Base-by-base conservation (phyloP, 2,329 filamentous ascomycete species). In the Daldinia eschscholtzii region DNA sequence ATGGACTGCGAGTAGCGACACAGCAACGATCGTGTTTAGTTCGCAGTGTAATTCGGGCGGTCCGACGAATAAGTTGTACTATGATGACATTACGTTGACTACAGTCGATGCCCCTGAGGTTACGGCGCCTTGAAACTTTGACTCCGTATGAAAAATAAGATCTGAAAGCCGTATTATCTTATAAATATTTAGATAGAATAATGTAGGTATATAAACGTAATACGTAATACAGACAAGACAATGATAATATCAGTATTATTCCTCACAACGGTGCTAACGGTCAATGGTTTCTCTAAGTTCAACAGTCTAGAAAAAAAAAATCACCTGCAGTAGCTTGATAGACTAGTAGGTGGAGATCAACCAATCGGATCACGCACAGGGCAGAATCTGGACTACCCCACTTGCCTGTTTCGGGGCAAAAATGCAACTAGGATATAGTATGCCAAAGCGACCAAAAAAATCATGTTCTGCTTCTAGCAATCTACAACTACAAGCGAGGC, bases 71-170 rank as follows among this genome's bases (percentile, higher is more conserved):
- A 63, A 50, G 41, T n/a, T 63, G 33, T 62, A 62, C 30, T 63
- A 63, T 41, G 52, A 63, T 18, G 52, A 63, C 48, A 20, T 63
- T 18, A 63, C 60, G 10, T 18, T 63, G 41, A 63, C 60, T 20
- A 23, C 50, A 15, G 60, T 63, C 20, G 39, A 44, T 7, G 60
- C 41, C 23, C 30, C 60, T 10, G 33, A 61, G 35, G 58, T 61
- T n/a, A 60, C 18, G 28, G 12, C 3, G 30, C n/a, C 30, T 6
- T 55, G 35, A 18, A 15, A 37, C 28, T 4, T 18, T 1, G 50
- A 35, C 4, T 23, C 18, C 18, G 35, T 12, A 4, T 12, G 3
- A 53, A 4, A 20, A 53, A 35, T 4, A n/a, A 53, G 13, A 35
- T 53, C 7, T 5, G 9, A 46, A 46, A 13, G 44, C 4, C 6